Evolutionary conservation across 768 basidiomycete species (phyloP), one percentile per base, ranked within the genome.

Genomic region (Neoboletus brunneissimus): DNA sequence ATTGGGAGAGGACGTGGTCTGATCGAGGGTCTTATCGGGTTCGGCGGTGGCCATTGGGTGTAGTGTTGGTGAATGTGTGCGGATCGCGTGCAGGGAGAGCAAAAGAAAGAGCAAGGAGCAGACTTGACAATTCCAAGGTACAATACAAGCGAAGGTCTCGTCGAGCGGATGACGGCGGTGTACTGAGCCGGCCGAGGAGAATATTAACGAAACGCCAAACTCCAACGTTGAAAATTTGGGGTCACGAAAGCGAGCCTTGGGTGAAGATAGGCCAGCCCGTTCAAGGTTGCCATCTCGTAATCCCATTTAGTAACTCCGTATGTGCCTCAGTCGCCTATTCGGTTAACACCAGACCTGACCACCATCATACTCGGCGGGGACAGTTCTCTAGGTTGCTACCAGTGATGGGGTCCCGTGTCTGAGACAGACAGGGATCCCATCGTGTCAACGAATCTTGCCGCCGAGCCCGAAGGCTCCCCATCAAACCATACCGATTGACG

Each of bases 21-120:
- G 70, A 73, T 70, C 66, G 52, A 64, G 58, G 43, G 46, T 20
- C 56, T 54, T 63, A 71, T 71, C 70, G 42, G 38, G 45, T 56
- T 61, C 70, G 55, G 25, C 48, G 61, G 58, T 59, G 51, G 62
- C 54, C 70, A 70, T 70, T 51, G 53, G 37, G 48, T 34, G 53
- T 57, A 11, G 58, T 57, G 49, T 27, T 45, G 31, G 59, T 38
- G 59, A 48, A 27, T 16, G 27, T 0, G 48, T n/a, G 51, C 16
- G 51, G 43, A 64, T 61, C 59, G 64, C 52, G 59, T 12, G 23
- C 15, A 46, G 47, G 48, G 37, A 31, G 13, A 31, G 13, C 12
- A 18, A 20, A 43, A 54, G 35, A 49, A 45, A 48, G 45, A 58
- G 52, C 3, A 16, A 23, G 40, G 42, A 18, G 32, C 18, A 27